Evolutionary conservation across 306 rosid genomes (phyloP), one percentile per base, ranked within the genome.

Genomic region (Malus orientalis): DNA sequence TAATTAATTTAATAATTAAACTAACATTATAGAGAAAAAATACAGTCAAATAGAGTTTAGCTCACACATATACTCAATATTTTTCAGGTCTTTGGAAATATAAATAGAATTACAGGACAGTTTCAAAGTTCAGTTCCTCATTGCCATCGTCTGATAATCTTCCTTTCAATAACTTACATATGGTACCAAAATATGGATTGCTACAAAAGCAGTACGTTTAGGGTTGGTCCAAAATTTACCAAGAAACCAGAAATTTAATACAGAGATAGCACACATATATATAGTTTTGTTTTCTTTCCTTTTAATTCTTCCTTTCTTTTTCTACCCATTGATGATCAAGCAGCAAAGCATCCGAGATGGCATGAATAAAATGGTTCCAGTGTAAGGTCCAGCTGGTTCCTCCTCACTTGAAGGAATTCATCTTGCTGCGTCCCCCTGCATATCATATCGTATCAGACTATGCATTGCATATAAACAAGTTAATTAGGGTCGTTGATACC

Each of bases 301-400:
- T 51, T 49, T 51, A 51, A 16, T 51, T 51, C 55, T 51, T 51
- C 55, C 55, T 5, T 6, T 60, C 23, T 33, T 33, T 66, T 38
- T 36, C 51, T 33, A 36, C 29, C 14, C 29, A 33, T 36, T 45
- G 78, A 74, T 45, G 47, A 62, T 83, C 78, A 83, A 16, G 75
- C 74, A 40, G 78, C 85, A 75, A 83, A 90, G 83, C 88, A 84
- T 45, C 89, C 89, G 25, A 80, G 87, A 80, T 84, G 84, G 81
- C 88, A 84, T 61, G 88, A 36, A 64, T 81, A 92, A 16, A 81
- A 67, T 72, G 97, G 88, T 54, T 92, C 96, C 27, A 92, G 92
- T 30, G 88, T 90, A 55, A 92, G 89, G 65, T 87, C 91, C 55
- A 92, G 96, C n/a, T 84, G 88, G 32, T 87, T 92, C 84, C 91